phyloP scores from a whole-genome alignment of 805 yeast species.

The Monosporozyma solicola region DNA sequence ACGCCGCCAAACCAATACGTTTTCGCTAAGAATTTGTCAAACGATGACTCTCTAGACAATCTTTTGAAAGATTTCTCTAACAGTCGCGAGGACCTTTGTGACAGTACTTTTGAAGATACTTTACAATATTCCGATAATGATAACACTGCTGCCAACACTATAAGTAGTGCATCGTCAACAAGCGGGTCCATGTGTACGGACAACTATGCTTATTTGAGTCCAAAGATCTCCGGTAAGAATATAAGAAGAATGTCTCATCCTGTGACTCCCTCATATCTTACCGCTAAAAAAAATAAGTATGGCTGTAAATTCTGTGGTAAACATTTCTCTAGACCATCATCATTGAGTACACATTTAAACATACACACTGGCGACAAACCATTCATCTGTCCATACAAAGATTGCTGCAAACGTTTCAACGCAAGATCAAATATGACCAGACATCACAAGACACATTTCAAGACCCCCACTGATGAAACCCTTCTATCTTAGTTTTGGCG shows the following conservation, averaged over 20 bases:
- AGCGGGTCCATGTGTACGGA: not conserved
- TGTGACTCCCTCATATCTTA: not conserved
- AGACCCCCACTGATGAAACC: slow-evolving; percentile 13
- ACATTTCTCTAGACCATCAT: slow-evolving; percentile 79
- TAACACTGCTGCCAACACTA: not conserved
- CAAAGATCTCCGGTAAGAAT: not conserved
- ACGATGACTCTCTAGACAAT: not conserved
- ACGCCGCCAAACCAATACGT: not conserved
- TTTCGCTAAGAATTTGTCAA: not conserved
- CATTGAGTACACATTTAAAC: slow-evolving; percentile 69
- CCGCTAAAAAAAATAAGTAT: slow-evolving; percentile 13
- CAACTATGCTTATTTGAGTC: not conserved
- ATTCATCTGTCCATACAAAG: slow-evolving; percentile 51
- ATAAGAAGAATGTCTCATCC: not conserved
- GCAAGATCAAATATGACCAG: slow-evolving; percentile 27
- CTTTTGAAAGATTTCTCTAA: not conserved
- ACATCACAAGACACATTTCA: slow-evolving; percentile 24
- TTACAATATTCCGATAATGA: not conserved
- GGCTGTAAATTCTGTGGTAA: slow-evolving; percentile 70
- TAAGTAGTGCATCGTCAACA: not conserved
- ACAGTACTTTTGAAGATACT: not conserved
- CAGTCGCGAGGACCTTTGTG: not conserved
- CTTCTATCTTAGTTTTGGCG: slow-evolving; percentile 8
- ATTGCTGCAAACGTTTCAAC: slow-evolving; percentile 58
- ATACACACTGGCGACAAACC: slow-evolving; percentile 89